Evolutionary conservation across 768 basidiomycete species (phyloP).

Genomic region (Leccinum uliginosum): DNA sequence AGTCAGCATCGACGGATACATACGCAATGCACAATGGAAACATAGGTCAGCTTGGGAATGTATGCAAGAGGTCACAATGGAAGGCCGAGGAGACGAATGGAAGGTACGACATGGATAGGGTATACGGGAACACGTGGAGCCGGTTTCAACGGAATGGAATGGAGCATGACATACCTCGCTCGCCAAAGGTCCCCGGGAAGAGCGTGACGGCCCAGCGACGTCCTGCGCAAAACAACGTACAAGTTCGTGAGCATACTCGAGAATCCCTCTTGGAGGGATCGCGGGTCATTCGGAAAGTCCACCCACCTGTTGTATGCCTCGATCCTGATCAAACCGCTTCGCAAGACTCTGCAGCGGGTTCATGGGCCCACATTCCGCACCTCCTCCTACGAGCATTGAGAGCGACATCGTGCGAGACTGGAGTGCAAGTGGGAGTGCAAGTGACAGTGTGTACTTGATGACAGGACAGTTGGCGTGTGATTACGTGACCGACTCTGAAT

Average conservation of each 20-base stretch:
- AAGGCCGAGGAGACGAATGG: not conserved
- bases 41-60: not conserved
- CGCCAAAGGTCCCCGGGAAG: slow-evolving; percentile 37
- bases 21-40: not conserved
- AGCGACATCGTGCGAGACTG: slow-evolving; percentile 52
- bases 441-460: not conserved
- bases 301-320: slow-evolving; percentile 72
- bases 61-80: not conserved
- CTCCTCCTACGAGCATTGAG: slow-evolving; percentile 62
- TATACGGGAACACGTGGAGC: slow-evolving; percentile 7
- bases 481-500: not conserved
- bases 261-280: not conserved
- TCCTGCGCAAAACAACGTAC: slow-evolving; percentile 43
- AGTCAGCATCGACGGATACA: not conserved
- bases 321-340: slow-evolving; percentile 75
- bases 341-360: slow-evolving; percentile 79
- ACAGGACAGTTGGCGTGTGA: not conserved
- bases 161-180: slow-evolving; percentile 45
- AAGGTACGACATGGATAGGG: not conserved
- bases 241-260: not conserved
- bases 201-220: slow-evolving; percentile 54
- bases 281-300: slow-evolving; percentile 5
- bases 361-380: slow-evolving; percentile 79
- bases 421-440: not conserved
- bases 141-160: slow-evolving; percentile 3